Evolutionary conservation across 1,284 basidiomycete genomes (phyloP).

Genomic region (Leucoagaricus sp.): DNA sequence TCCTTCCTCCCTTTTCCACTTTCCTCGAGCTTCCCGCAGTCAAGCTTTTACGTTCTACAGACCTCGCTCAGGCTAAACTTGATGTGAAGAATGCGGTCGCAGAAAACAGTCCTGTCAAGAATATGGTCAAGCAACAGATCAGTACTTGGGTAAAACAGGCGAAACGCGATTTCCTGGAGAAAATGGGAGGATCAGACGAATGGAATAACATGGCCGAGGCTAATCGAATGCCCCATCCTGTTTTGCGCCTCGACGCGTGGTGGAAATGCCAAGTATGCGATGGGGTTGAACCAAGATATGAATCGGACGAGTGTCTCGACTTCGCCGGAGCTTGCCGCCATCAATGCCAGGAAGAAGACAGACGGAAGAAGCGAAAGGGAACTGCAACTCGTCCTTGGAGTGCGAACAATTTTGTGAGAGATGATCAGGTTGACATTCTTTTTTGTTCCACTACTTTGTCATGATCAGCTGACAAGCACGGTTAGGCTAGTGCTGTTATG

Average conservation of each 20-base stretch:
- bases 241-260: conserved; percentile 55
- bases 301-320: conserved; percentile 47
- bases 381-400: conserved; percentile 44
- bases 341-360: conserved; percentile 40
- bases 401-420: conserved; percentile 51
- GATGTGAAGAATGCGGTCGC: conserved; percentile 24
- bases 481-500: conserved; percentile 23
- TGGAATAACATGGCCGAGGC: conserved; percentile 49
- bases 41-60: conserved; percentile 26
- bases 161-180: conserved; percentile 37
- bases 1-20: conserved; percentile 30
- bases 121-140: conserved; percentile 47
- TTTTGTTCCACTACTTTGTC: background rate
- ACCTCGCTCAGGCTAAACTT: conserved; percentile 16
- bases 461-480: conserved; percentile 25
- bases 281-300: conserved; percentile 33
- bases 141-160: conserved; percentile 48
- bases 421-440: conserved; percentile 48
- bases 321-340: conserved; percentile 60
- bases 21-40: conserved; percentile 34
- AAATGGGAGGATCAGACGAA: conserved; percentile 44
- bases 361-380: conserved; percentile 26
- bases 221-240: conserved; percentile 50
- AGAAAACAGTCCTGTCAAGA: conserved; percentile 27
- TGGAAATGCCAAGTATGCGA: conserved; percentile 58